Base-by-base conservation (phyloP, 345 rosid genomes). In the Lepidium africanum region DNA sequence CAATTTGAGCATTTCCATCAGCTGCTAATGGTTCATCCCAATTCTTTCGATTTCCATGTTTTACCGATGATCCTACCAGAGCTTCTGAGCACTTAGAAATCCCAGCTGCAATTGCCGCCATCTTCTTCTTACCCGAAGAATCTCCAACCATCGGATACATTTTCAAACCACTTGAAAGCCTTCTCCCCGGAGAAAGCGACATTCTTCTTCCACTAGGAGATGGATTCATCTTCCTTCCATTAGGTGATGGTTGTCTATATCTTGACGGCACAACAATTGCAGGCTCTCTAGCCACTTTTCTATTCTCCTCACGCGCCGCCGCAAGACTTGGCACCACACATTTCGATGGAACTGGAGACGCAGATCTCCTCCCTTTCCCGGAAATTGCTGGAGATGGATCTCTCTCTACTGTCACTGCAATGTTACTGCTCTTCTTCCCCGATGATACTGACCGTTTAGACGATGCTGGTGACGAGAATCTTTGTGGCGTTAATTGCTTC, bases 181-280 rank as follows among this genome's bases (percentile, higher is more conserved):
- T 87, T 72, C 93, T 64, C 32, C 90, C 97, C 0, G 99, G 99
- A 2, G 99, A 94, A 57, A 89, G 15, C 1, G 96, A 91, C 51
- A 81, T 76, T 73, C 96, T 84, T 62, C 99, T 69, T 2, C 87
- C 73, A 71, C 65, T 82, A 0, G 96, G 90, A 1, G 92, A 87
- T 9, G 87, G 88, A 75, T 87, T 93, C 69, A 70, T 10, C n/a
- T 78, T 87, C 84, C 96, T 79, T 21, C 77, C 88, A 30, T 40
- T 85, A 3, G 99, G 99, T 0, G 99, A 94, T 5, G 97, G 96
- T 41, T 94, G 97, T 63, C 89, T 71, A 61, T 91, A 94, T 81
- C 99, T 83, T 0, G 99, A 94, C 3, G 96, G 96, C 51, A 94
- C 99, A 11, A 91, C 79, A 43, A 94, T 94, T 0, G 97, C 84